Evolutionary conservation across 2,329 filamentous ascomycete genomes (phyloP), one percentile per base, ranked within the genome.

Genomic region (Aspergillus uvarum): DNA sequence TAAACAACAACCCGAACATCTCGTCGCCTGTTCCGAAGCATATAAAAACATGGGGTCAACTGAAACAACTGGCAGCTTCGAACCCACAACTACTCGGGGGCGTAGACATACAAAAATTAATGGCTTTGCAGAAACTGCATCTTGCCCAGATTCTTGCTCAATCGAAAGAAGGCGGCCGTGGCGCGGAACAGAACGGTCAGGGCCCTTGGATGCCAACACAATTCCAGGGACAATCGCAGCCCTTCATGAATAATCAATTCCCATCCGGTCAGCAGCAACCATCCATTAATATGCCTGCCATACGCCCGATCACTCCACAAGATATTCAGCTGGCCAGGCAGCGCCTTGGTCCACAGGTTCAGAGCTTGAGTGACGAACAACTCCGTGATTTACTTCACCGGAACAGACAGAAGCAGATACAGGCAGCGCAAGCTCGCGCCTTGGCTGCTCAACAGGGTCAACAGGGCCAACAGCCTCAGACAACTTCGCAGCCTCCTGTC

Each of bases 21-120:
- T 64, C 65, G 12, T 68, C 72, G 26, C 70, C 75, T 19, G 67
- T 84, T 10, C 83, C 84, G 5, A 79, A 79, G 29, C 72, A 81
- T 12, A 74, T 86, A 24, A 82, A 79, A 64, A 81, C 79, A 2
- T 87, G 85, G 85, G 80, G 79, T 8, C 81, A 85, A 58, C 74
- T 87, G 6, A 87, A 86, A 69, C 74, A 81, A 55, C 84, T 82
- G 76, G 80, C 80, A 16, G 67, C 69, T 29, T 74, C 79, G 48
- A 85, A 85, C 58, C 74, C 75, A 16, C 74, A 75, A 51, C 72
- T 75, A 5, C 64, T 81, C 51, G 77, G 76, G 19, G 75, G 73
- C 10, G 73, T 76, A 4, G 78, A 77, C 49, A 56, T 78, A 19
- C 64, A 73, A 5, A 81, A 76, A 56, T 65, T 83, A 14, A 66